These are phyloP conservation scores for Bryoglossum gracile DNA, from an alignment of 495 filamentous ascomycete species.

Conservation along the genomic window DNA sequence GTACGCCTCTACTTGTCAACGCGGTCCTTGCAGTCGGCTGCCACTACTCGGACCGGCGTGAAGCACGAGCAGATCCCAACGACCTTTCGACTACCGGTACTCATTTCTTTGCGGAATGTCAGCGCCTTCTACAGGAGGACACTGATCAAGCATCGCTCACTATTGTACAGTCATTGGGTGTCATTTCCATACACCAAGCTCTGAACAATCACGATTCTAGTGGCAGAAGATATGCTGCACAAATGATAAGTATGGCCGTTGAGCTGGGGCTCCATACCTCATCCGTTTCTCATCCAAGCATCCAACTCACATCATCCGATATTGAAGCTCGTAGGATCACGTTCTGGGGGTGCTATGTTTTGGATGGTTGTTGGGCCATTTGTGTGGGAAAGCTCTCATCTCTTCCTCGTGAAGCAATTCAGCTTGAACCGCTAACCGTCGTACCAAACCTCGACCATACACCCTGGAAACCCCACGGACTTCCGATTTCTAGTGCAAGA, in stretches of 20 bases:
- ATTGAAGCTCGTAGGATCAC: constrained; percentile 38
- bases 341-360: constrained; percentile 38
- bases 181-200: constrained; percentile 60
- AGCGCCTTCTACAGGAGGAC: constrained; percentile 50
- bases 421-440: constrained; percentile 29
- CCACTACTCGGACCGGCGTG: constrained; percentile 59
- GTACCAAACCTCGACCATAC: constrained; percentile 23
- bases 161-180: constrained; percentile 65
- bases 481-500: background rate
- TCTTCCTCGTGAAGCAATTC: constrained; percentile 35
- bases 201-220: constrained; percentile 29
- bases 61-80: constrained; percentile 52
- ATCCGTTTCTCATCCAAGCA: constrained; percentile 9
- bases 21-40: constrained; percentile 65
- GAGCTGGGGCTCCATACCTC: constrained; percentile 23
- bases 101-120: constrained; percentile 64
- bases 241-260: constrained; percentile 29
- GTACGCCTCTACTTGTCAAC: constrained; percentile 66
- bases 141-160: constrained; percentile 57
- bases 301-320: constrained; percentile 28
- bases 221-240: constrained; percentile 34
- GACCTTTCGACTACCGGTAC: constrained; percentile 50
- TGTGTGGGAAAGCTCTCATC: constrained; percentile 36
- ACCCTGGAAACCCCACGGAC: constrained; percentile 29
- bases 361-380: constrained; percentile 37